Evolutionary conservation across 768 basidiomycete genomes (phyloP), one percentile per base, ranked within the genome.

Genomic region (Serendipita vermifera): DNA sequence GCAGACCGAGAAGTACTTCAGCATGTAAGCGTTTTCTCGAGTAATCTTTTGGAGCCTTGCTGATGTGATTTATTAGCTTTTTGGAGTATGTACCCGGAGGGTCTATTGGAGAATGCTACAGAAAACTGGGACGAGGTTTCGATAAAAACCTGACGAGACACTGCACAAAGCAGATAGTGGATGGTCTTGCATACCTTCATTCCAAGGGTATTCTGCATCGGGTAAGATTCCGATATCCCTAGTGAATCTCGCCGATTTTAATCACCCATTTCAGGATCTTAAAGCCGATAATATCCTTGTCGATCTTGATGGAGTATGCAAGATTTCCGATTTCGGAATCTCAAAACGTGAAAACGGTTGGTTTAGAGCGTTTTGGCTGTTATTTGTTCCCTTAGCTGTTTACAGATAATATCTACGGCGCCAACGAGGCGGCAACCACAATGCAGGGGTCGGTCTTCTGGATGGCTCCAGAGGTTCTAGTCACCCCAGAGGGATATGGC

Each of bases 201-300:
- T 59, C 61, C 1, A 62, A 63, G 46, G 67, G 71, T 33, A 74
- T 77, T 56, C 64, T 72, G 56, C 75, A 77, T 58, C 65, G 75
- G 53, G 72, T 69, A 46, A 55, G 67, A 3, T 38, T 32, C 9
- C 24, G 17, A 27, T 26, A 22, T 38, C 57, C 31, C 7, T 29
- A 38, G 22, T 22, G 9, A n/a, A 31, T 51, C 20, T 56, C 35
- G n/a, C 22, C 9, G 36, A 35, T 17, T 7, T 11, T 35, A 33
- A 24, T 38, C 11, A 20, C 39, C 24, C 13, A 17, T 35, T 24
- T 15, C 56, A 69, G 68, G 71, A 77, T 62, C 66, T 77, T 56
- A 77, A 75, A 59, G 74, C 71, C 13, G 75, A 77, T 63, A 77
- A 77, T 59, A 73, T 77, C 57, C 67, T 77, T n/a, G 73, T 75